Conservation (phyloP, 805 yeast genomes). For the Myxozyma neglecta region DNA sequence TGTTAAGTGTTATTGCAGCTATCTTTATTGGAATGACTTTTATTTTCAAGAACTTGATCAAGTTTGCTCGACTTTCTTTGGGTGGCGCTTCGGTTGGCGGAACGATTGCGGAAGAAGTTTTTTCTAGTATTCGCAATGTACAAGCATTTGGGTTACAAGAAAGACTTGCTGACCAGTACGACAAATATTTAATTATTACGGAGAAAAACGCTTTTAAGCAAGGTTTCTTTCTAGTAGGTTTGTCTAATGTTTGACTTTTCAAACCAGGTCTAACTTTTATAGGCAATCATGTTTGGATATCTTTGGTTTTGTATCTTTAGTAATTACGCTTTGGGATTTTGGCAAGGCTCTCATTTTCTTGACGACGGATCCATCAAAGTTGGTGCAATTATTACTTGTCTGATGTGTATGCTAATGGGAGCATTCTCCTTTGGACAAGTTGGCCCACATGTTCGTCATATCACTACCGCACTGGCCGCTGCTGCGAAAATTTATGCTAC, state of each 20-base stretch:
- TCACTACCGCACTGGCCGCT: constrained; percentile 44
- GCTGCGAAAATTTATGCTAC: constrained; percentile 45
- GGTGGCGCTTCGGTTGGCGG: constrained; percentile 32
- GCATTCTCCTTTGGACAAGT: constrained; percentile 44
- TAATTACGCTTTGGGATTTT: constrained; percentile 56
- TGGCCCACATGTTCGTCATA: constrained; percentile 43
- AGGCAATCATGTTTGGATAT: constrained; percentile 42
- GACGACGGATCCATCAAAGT: constrained; percentile 38
- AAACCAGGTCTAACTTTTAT: background rate
- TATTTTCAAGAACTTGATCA: constrained; percentile 37
- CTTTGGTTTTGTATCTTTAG: constrained; percentile 61
- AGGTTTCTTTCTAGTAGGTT: constrained; percentile 30
- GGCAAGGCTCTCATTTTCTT: constrained; percentile 47
- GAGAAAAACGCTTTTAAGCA: constrained; percentile 28
- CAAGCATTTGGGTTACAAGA: constrained; percentile 46
- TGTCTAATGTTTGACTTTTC: background rate
- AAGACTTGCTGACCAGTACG: constrained; percentile 40
- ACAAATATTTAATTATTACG: constrained; percentile 36
- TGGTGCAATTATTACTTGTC: constrained; percentile 41
- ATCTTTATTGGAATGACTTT: constrained; percentile 37
- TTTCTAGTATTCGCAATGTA: constrained; percentile 45
- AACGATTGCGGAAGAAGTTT: constrained; percentile 45
- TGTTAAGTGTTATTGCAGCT: constrained; percentile 41
- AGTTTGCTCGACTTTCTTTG: constrained; percentile 9
- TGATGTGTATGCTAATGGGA: constrained; percentile 34